Conservation (phyloP, 768 basidiomycete genomes). For the Russula abietina region DNA sequence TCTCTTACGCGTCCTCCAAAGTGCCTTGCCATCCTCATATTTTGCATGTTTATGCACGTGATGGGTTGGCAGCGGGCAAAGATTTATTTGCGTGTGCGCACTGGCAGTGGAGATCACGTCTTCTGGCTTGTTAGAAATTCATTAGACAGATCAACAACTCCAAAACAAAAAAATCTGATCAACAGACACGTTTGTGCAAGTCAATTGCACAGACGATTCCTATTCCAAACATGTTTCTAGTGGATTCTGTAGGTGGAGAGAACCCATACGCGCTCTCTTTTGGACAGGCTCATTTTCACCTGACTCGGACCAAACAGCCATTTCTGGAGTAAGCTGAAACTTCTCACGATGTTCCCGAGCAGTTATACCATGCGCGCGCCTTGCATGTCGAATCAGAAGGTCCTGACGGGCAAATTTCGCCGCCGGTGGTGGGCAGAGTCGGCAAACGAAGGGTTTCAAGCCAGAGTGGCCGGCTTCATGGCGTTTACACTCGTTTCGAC, state of each 20-base stretch:
- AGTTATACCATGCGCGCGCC: constrained; percentile 45
- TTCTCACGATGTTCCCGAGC: constrained; percentile 30
- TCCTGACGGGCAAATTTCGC: constrained; percentile 61
- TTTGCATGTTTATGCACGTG: neutral
- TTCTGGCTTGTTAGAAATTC: neutral
- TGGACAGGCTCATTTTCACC: neutral
- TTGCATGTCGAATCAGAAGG: constrained; percentile 59
- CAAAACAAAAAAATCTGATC: neutral
- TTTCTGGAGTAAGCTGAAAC: constrained; percentile 27
- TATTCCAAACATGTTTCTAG: constrained; percentile 9
- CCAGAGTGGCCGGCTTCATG: constrained; percentile 64
- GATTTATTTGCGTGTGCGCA: neutral
- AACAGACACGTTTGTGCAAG: constrained; percentile 1
- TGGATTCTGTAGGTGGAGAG: neutral
- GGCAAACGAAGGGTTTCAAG: constrained; percentile 51
- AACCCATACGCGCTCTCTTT: constrained; percentile 9
- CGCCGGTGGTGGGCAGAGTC: constrained; percentile 41
- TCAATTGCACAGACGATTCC: constrained; percentile 7
- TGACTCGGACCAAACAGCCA: constrained; percentile 29
- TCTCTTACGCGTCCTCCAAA: neutral
- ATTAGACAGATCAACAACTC: neutral
- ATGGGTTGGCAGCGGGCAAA: neutral
- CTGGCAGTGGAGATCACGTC: neutral
- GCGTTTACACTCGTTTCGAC: constrained; percentile 73
- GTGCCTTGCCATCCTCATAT: neutral